Conservation (phyloP, 805 yeast species). For the Candida nanaspora region DNA sequence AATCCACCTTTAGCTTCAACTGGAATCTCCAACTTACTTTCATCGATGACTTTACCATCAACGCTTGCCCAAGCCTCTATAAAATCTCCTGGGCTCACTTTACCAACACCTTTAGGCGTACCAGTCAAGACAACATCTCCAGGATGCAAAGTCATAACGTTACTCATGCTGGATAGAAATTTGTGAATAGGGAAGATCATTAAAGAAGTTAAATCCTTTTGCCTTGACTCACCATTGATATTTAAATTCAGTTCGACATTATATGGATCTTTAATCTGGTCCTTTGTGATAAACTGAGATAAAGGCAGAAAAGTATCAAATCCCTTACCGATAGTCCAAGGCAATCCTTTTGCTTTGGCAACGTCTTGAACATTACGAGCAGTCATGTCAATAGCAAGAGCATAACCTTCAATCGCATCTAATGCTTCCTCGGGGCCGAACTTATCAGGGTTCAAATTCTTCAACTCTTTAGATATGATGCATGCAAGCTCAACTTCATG, state of each 20-base stretch:
- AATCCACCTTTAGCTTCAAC: constrained; percentile 56
- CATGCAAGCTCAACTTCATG: constrained; percentile 93
- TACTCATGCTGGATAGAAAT: constrained; percentile 71
- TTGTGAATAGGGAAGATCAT: constrained; percentile 87
- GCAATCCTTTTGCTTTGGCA: constrained; percentile 88
- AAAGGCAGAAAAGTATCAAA: constrained; percentile 93
- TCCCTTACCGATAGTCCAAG: constrained; percentile 96
- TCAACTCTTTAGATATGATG: constrained; percentile 55
- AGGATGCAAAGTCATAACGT: constrained; percentile 84
- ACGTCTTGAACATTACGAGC: constrained; percentile 94
- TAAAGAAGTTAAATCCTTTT: constrained; percentile 66
- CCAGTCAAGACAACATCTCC: constrained; percentile 94
- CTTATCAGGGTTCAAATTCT: constrained; percentile 46
- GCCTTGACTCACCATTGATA: constrained; percentile 66
- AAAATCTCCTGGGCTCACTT: constrained; percentile 68
- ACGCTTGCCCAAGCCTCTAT: constrained; percentile 56
- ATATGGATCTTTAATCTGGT: constrained; percentile 63
- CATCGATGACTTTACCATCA: constrained; percentile 49
- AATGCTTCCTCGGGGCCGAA: constrained; percentile 64
- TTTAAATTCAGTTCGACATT: constrained; percentile 54
- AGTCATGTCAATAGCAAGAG: constrained; percentile 87
- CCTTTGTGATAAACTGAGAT: constrained; percentile 64
- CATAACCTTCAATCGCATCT: constrained; percentile 78
- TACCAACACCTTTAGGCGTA: constrained; percentile 97
- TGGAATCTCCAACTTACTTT: constrained; percentile 37